Percentiles rank a stretch among this genome's conserved stretches.
Conservation (phyloP, 495 filamentous ascomycete species). For the Hyphodiscus hymeniophilus region DNA sequence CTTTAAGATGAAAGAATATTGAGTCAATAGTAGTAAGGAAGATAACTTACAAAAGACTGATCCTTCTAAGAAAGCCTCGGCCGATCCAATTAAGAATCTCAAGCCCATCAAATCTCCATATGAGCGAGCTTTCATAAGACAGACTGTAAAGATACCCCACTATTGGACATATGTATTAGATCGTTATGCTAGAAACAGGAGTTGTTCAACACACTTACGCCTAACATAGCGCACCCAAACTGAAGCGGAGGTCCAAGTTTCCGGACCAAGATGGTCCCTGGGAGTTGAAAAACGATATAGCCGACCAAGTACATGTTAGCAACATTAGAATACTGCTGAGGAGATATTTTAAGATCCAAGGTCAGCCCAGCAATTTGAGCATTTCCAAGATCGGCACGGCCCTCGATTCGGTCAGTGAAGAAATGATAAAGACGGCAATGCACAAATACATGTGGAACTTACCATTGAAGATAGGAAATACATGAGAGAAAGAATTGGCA, state of each 20-base stretch:
- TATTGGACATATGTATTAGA: neutral
- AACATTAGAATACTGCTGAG: neutral
- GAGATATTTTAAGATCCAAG: constrained; percentile 20
- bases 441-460: too few relatives aligned
- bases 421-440: too few relatives aligned
- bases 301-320: constrained; percentile 30
- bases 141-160: neutral
- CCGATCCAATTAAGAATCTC: too few relatives aligned
- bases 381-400: constrained; percentile 28
- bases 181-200: too few relatives aligned
- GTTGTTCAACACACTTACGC: too few relatives aligned
- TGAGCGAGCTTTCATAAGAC: neutral
- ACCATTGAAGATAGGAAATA: too few relatives aligned
- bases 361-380: constrained; percentile 31
- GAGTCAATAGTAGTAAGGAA: neutral
- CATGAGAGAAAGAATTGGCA: too few relatives aligned
- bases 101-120: too few relatives aligned
- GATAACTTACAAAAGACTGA: neutral
- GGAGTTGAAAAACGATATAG: constrained; percentile 39
- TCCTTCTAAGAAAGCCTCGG: too few relatives aligned
- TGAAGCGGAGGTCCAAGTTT: too few relatives aligned
- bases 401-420: neutral
- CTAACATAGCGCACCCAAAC: too few relatives aligned
- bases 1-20: neutral
- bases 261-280: constrained; percentile 12